These are phyloP conservation scores for Geoglossum glabrum DNA, from an alignment of 495 filamentous ascomycete genomes.

Conservation along the genomic window DNA sequence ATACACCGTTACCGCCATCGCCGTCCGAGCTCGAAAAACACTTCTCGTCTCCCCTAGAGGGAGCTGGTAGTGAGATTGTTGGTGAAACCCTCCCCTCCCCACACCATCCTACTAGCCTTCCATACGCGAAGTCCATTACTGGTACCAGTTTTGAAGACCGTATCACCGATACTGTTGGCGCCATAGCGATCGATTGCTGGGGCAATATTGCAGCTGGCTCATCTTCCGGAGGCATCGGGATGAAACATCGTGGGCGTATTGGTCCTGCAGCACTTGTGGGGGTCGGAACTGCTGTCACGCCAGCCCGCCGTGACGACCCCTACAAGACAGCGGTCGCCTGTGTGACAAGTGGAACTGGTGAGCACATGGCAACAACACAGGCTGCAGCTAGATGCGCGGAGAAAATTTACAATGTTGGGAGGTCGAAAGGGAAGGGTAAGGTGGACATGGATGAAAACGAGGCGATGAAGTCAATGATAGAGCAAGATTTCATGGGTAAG, in stretches of 20 bases:
- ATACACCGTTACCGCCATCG: conserved; percentile 1
- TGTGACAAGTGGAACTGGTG: conserved; percentile 83
- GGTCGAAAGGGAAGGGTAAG: conserved; percentile 31
- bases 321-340: conserved; percentile 45
- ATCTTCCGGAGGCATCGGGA: conserved; percentile 95
- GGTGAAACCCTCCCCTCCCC: background rate
- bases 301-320: conserved; percentile 37
- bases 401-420: conserved; percentile 43
- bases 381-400: conserved; percentile 62
- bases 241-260: conserved; percentile 83
- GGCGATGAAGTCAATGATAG: conserved; percentile 49
- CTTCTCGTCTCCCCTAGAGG: background rate
- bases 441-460: conserved; percentile 42
- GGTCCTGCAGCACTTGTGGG: conserved; percentile 87
- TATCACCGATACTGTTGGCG: conserved; percentile 87
- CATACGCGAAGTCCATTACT: background rate
- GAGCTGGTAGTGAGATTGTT: background rate
- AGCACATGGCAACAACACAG: conserved; percentile 88
- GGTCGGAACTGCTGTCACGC: conserved; percentile 73
- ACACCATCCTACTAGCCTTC: background rate
- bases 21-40: background rate
- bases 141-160: conserved; percentile 19
- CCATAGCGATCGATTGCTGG: conserved; percentile 67
- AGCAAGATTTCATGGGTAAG: conserved; percentile 57
- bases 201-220: conserved; percentile 92